These are phyloP conservation scores for Fusarium sp. DNA, from an alignment of 2,329 filamentous ascomycete species.

Conservation along the genomic window DNA sequence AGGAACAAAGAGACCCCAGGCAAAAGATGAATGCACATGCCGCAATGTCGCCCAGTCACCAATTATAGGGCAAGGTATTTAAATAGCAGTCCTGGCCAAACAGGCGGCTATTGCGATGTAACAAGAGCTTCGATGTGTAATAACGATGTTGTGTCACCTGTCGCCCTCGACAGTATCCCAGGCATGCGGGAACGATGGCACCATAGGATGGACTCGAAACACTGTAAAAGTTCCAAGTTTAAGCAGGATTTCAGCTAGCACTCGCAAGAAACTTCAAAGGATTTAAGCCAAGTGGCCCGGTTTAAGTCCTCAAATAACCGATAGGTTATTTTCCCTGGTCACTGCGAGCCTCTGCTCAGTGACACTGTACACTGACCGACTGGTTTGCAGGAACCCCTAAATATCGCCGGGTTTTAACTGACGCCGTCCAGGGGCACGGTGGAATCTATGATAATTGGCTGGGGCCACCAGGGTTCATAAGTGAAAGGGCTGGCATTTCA, in stretches of 20 bases:
- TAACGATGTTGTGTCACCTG: constrained; percentile 21
- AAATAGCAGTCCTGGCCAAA: not conserved
- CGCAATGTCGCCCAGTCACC: not conserved
- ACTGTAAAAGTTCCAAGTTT: constrained; percentile 16
- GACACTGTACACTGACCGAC: constrained; percentile 21
- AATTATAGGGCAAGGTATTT: not conserved
- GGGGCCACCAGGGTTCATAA: constrained; percentile 20
- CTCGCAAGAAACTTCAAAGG: not conserved
- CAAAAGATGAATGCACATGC: constrained; percentile 7
- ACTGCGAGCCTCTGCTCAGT: constrained; percentile 25
- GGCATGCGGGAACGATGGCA: constrained; percentile 19
- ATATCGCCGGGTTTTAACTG: constrained; percentile 28
- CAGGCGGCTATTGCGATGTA: not conserved
- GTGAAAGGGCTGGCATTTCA: constrained; percentile 21
- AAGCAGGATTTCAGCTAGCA: not conserved
- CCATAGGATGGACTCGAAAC: constrained; percentile 19
- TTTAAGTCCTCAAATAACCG: not conserved
- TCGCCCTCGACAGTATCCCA: constrained; percentile 36
- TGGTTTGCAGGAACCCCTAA: constrained; percentile 44
- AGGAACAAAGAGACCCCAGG: constrained; percentile 24
- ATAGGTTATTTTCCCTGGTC: not conserved
- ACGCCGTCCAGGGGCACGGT: constrained; percentile 8
- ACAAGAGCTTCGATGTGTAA: constrained; percentile 11
- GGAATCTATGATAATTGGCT: constrained; percentile 35
- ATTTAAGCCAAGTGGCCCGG: not conserved